A percentile compares a stretch with the other conserved stretches of the same genome.
phyloP scores from a whole-genome alignment of 345 rosid species.

The Moricandia moricandioides region DNA sequence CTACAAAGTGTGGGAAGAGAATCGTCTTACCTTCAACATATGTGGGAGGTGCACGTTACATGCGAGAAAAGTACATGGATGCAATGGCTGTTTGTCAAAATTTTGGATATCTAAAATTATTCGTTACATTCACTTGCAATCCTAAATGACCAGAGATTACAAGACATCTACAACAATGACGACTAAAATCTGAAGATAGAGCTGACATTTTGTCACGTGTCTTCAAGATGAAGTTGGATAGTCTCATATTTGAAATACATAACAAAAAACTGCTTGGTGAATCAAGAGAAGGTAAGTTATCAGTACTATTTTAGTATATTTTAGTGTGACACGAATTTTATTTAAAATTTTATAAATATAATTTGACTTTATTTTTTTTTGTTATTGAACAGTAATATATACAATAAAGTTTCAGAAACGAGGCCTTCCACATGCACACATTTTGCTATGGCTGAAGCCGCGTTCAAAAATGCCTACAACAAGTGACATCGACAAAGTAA shows the following conservation, averaged over 20 bases:
- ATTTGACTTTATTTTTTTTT: too few species aligned
- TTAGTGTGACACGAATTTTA: neutral
- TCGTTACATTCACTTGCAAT: neutral
- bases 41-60: neutral
- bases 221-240: neutral
- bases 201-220: neutral
- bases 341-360: too few species aligned
- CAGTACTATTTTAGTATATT: neutral
- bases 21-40: neutral
- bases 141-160: neutral
- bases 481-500: neutral
- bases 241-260: neutral
- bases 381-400: neutral
- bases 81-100: neutral
- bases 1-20: neutral
- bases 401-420: neutral
- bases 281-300: neutral
- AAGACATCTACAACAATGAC: neutral
- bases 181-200: neutral
- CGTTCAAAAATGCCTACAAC: neutral
- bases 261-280: neutral
- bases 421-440: neutral
- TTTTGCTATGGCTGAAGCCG: neutral
- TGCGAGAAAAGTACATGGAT: neutral
- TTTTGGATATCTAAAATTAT: neutral